Base-by-base conservation (phyloP, 352 stramenopile genomes). In the Pythium apleroticum region DNA sequence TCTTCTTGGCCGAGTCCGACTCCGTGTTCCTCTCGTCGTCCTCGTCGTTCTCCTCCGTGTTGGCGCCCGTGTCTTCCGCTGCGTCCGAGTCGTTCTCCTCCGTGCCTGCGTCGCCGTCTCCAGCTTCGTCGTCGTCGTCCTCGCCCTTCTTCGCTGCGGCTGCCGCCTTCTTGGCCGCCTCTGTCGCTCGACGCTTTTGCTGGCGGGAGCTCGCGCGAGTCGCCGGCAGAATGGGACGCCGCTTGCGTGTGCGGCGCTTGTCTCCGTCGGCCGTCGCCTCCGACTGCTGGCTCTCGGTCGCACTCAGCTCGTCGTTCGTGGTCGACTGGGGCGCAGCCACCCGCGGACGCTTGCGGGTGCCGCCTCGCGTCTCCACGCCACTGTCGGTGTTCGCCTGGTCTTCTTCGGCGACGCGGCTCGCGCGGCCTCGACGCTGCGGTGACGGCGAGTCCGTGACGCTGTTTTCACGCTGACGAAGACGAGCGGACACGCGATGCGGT, bases 171-270 rank as follows among this genome's bases (percentile, higher is more conserved):
- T 77, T 72, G 3, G 66, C 71, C 0, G 74, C 73, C 9, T 71
- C 75, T 22, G 71, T 75, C 0, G 77, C 77, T 11, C 81, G 70
- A 9, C 78, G 73, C 49, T 90, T 90, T 46, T 83, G 73, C 61
- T 91, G 81, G 24, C 84, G 80, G 19, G 84, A 93, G 48, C 84
- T 93, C 33, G 63, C 71, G 27, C 84, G 77, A 31, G 84, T 93
- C 31, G 84, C 81, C 5, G 71, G 78, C 1, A 81, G 46, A 14
- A 82, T 65, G 0, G 77, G 73, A 3, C 78, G 76, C 10, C 78
- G 77, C 48, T 80, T 84, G 4, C 81, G 74, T 15, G 76, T 74
- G 56, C 50, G 67, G 2, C 72, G 72, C 53, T 83, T 86, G 30
- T 63, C 39, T 25, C 73, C 52, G 70, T 49, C 53, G 7, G 72